These are phyloP conservation scores for Calonectria naviculata DNA, from an alignment of 2,329 filamentous ascomycete species.

Conservation along the genomic window DNA sequence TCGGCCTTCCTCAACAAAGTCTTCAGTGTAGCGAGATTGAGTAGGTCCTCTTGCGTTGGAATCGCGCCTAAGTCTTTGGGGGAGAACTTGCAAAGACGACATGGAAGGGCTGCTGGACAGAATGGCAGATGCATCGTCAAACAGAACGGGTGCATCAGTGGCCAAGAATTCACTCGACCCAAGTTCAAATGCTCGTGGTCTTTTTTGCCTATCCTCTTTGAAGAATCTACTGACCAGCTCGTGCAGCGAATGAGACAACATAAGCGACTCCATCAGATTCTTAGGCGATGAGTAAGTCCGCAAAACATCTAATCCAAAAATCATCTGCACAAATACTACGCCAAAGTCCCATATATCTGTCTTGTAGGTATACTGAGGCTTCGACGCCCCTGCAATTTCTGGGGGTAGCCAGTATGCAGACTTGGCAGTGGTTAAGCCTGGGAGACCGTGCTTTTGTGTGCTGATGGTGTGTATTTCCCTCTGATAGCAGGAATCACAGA, in stretches of 20 bases:
- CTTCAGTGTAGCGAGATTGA: conserved; percentile 83
- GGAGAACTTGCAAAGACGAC: conserved; percentile 55
- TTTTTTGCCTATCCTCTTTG: conserved; percentile 83
- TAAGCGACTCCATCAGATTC: conserved; percentile 76
- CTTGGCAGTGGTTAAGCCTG: conserved; percentile 70
- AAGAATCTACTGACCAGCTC: conserved; percentile 89
- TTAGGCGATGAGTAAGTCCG: conserved; percentile 84
- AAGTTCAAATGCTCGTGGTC: conserved; percentile 83
- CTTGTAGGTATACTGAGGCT: conserved; percentile 76
- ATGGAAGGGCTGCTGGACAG: conserved; percentile 56
- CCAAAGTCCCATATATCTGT: conserved; percentile 97
- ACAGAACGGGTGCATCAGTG: conserved; percentile 70
- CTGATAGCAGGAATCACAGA: conserved; percentile 80
- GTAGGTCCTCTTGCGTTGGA: conserved; percentile 64
- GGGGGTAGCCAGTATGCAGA: conserved; percentile 88
- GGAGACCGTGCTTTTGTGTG: conserved; percentile 61
- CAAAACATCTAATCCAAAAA: conserved; percentile 83
- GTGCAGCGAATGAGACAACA: conserved; percentile 79
- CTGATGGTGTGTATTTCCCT: conserved; percentile 72
- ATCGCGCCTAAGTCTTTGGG: conserved; percentile 67
- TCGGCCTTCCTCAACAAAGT: conserved; percentile 90
- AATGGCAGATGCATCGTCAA: conserved; percentile 54
- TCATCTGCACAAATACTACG: conserved; percentile 91
- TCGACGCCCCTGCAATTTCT: conserved; percentile 74
- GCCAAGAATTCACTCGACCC: conserved; percentile 74